These are phyloP conservation scores for Corymbia citriodora DNA, from an alignment of 441 rosid species.

Conservation along the genomic window DNA sequence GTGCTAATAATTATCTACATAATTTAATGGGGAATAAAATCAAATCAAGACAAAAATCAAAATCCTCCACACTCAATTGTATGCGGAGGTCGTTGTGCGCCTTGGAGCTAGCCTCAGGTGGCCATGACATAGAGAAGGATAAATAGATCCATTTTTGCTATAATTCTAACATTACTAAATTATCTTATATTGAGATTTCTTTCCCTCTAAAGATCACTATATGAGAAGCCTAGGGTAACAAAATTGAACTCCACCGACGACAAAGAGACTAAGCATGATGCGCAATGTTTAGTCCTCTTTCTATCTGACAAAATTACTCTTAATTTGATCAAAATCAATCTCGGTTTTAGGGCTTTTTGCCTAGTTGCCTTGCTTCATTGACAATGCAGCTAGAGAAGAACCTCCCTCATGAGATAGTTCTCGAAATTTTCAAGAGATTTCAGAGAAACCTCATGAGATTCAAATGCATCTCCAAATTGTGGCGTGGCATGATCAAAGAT, in stretches of 20 bases:
- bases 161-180: not conserved
- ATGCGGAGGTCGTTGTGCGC: not conserved
- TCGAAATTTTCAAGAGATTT: not conserved
- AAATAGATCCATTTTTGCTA: not conserved
- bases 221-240: not conserved
- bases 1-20: not conserved
- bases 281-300: not conserved
- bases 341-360: not conserved
- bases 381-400: not conserved
- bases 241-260: not conserved
- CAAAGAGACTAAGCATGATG: not conserved
- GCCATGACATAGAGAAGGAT: not conserved
- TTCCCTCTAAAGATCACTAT: not conserved
- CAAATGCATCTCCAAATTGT: not conserved
- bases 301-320: not conserved
- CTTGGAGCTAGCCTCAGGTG: not conserved
- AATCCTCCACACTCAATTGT: not conserved
- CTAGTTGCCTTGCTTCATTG: not conserved
- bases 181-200: not conserved
- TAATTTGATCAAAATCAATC: not conserved
- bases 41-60: not conserved
- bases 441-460: not conserved
- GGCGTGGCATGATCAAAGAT: not conserved
- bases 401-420: not conserved
- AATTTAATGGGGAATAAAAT: not conserved